Percentiles rank a stretch among this genome's conserved stretches.
phyloP scores from a whole-genome alignment of 164 flowering plant genomes.

The Sedum album region DNA sequence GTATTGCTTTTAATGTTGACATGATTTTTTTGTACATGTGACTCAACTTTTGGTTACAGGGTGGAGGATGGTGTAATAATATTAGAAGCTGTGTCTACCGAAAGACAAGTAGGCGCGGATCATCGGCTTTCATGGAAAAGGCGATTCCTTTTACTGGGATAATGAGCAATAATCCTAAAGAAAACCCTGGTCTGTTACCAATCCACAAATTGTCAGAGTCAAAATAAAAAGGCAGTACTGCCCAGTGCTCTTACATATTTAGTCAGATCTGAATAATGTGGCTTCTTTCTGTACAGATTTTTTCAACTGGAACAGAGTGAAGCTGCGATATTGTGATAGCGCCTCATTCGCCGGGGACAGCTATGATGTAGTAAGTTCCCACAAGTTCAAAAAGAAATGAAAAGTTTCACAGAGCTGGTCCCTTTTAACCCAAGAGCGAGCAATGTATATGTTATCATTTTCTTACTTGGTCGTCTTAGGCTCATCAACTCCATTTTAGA shows the following conservation, averaged over 20 bases:
- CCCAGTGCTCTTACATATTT: neutral
- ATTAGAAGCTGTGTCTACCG: slow-evolving; percentile 65
- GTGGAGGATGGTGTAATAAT: slow-evolving; percentile 95
- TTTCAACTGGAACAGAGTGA: slow-evolving; percentile 93
- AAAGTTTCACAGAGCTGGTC: neutral
- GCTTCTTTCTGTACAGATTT: slow-evolving; percentile 46
- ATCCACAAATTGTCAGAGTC: too few relatives aligned
- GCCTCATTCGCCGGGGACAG: slow-evolving; percentile 86
- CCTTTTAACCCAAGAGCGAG: neutral
- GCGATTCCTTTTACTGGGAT: slow-evolving; percentile 71
- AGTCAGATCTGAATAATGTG: neutral
- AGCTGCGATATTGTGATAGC: slow-evolving; percentile 90
- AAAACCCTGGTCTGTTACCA: slow-evolving; percentile 71
- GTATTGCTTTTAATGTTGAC: neutral
- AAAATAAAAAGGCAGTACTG: too few relatives aligned
- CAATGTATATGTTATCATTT: too few relatives aligned
- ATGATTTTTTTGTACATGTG: neutral
- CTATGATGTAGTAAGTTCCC: slow-evolving; percentile 46
- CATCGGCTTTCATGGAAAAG: slow-evolving; percentile 76
- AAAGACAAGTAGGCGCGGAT: slow-evolving; percentile 66
- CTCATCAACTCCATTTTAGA: slow-evolving; percentile 45
- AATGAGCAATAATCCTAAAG: slow-evolving; percentile 69
- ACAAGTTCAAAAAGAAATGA: neutral
- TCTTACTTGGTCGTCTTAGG: slow-evolving; percentile 23
- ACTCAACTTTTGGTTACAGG: slow-evolving; percentile 28